Evolutionary conservation across 768 basidiomycete genomes (phyloP).

Genomic region (Crassisporium funariophilum): DNA sequence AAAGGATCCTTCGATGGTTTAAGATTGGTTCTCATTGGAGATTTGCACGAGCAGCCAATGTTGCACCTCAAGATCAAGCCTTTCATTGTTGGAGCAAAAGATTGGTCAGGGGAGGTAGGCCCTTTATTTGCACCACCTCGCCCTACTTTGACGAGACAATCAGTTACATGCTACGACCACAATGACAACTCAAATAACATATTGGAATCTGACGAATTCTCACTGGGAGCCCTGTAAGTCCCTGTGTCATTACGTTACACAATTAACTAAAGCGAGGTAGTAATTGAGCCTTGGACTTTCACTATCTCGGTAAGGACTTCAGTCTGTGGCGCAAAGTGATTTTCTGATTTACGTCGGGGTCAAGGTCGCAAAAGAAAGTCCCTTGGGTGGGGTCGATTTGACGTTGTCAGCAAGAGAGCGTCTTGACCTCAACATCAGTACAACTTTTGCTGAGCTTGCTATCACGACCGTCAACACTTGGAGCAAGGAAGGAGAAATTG

Average conservation of each 20-base stretch:
- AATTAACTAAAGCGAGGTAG: constrained; percentile 40
- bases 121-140: background rate
- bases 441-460: constrained; percentile 86
- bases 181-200: constrained; percentile 82
- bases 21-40: constrained; percentile 91
- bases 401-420: constrained; percentile 76
- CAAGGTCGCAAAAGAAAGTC: constrained; percentile 59
- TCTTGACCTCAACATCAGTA: constrained; percentile 88
- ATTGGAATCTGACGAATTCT: constrained; percentile 96
- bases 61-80: constrained; percentile 86
- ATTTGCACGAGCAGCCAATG: constrained; percentile 93
- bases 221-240: constrained; percentile 93
- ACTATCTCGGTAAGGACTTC: constrained; percentile 65
- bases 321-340: too few relatives aligned
- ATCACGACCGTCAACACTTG: constrained; percentile 73
- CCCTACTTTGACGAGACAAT: background rate
- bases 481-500: constrained; percentile 71
- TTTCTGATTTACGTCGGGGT: too few relatives aligned
- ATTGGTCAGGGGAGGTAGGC: constrained; percentile 91
- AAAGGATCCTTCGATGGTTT: constrained; percentile 89
- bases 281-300: constrained; percentile 97
- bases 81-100: constrained; percentile 79
- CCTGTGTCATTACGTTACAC: constrained; percentile 2
- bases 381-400: constrained; percentile 55
- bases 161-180: constrained; percentile 86